Conservation (phyloP, 2,329 filamentous ascomycete species). For the Aspergillus transmontanensis region DNA sequence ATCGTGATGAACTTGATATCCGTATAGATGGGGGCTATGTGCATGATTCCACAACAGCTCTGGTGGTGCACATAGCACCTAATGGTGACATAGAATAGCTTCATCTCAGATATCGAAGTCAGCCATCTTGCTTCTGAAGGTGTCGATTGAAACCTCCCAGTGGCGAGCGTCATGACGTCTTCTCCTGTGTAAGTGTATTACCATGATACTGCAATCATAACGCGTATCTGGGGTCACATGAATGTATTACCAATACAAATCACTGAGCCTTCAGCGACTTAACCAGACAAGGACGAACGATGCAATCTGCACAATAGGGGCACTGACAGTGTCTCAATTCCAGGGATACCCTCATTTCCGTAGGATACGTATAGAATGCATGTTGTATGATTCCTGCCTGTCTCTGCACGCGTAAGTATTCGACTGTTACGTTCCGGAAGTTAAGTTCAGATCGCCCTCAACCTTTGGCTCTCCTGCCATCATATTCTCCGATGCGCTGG, state of each 20-base stretch:
- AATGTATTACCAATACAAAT: not conserved
- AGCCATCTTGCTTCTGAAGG: not conserved
- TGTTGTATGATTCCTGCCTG: too few relatives aligned
- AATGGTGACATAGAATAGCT: not conserved
- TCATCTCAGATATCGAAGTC: not conserved
- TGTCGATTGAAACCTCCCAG: not conserved
- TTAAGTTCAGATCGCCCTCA: too few relatives aligned
- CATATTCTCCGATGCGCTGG: too few relatives aligned
- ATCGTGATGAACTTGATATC: not conserved
- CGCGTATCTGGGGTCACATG: not conserved
- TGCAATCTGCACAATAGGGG: not conserved
- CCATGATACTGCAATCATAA: accelerated
- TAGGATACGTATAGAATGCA: too few relatives aligned
- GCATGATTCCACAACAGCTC: not conserved
- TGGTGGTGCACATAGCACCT: not conserved
- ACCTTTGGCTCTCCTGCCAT: too few relatives aligned
- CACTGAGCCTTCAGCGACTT: not conserved
- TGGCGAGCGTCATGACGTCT: not conserved
- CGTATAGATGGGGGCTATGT: too few relatives aligned
- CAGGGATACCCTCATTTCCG: not conserved
- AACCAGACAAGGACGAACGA: too few relatives aligned
- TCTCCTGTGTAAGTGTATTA: not conserved
- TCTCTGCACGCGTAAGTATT: too few relatives aligned
- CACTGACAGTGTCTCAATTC: not conserved
- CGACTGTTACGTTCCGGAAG: too few relatives aligned